Conservation (phyloP, 768 basidiomycete genomes). For the Russula virescens region DNA sequence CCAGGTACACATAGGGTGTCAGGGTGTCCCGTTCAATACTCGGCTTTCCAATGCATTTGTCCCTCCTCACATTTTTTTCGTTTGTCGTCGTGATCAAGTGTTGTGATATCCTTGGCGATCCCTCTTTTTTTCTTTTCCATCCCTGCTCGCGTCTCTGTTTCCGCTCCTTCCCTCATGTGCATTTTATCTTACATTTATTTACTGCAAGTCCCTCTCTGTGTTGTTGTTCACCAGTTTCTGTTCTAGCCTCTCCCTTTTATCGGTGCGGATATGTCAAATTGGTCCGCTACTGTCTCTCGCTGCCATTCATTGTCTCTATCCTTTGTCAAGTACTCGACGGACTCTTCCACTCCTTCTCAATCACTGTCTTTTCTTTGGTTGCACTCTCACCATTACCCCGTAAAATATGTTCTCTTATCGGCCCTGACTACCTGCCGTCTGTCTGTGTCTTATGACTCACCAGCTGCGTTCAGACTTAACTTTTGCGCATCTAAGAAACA, state of each 20-base stretch:
- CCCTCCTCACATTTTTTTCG: not conserved
- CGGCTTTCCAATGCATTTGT: no score
- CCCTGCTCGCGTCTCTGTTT: not conserved
- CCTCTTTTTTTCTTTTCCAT: not conserved
- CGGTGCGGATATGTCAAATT: not conserved
- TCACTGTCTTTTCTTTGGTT: not conserved
- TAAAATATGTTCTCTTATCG: not conserved
- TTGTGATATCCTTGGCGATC: constrained; percentile 18
- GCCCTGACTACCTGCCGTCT: not conserved
- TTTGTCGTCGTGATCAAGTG: constrained; percentile 7
- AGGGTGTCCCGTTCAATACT: no score
- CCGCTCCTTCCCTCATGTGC: constrained; percentile 9
- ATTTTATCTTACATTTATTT: constrained; percentile 25
- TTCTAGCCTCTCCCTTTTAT: not conserved
- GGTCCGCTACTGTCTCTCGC: not conserved
- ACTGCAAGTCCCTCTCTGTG: constrained; percentile 15
- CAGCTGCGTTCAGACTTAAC: not conserved
- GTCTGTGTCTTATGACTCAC: constrained; percentile 7
- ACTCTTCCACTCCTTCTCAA: constrained; percentile 10
- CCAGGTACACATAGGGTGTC: constrained; percentile 11
- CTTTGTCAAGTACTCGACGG: constrained; percentile 5
- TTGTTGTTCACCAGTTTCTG: not conserved
- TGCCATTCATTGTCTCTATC: no score
- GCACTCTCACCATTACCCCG: not conserved
- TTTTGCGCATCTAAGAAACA: constrained; percentile 14